Evolutionary conservation across 1,284 basidiomycete genomes (phyloP), one percentile per base, ranked within the genome.

Genomic region (Coniferiporia weirii): DNA sequence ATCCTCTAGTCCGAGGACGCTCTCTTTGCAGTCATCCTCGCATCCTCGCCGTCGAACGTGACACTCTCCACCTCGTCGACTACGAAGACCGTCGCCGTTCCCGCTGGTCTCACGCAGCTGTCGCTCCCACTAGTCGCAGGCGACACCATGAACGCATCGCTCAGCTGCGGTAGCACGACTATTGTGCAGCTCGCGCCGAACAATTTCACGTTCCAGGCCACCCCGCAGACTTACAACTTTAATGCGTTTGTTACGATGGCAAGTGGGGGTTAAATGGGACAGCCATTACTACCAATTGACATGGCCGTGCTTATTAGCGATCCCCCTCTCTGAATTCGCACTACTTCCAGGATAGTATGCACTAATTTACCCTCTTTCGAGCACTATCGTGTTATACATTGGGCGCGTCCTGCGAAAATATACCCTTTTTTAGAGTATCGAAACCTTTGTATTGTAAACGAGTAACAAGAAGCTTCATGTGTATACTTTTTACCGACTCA

Each of bases 41-140:
- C 86, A 12, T 84, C 82, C 13, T 77, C 75, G 3, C 74, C 83
- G 10, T 77, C 74, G 3, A 73, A 64, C 13, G 79, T 87, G 52
- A 80, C 75, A 2, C 75, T 89, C 61, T 75, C 75, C 36, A 79
- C 79, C 8, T 79, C 79, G 22, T 71, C 72, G 36, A 74, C 70
- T 53, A 69, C 75, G 15, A 72, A 79, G 68, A 79, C 76, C 7
- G 83, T 83, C 69, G 54, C 68, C 35, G 79, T 88, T 56, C 68
- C 71, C 9, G 74, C 81, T 15, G 91, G 91, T 58, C 73, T 85
- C 32, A 82, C 79, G 63, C 89, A 88, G 68, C 77, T 93, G 64
- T 82, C 79, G 52, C 66, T 89, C 22, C 75, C 81, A 10, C 81
- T 89, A 48, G 66, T 71, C 10, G 70, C 79, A 4, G 87, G 87